Evolutionary conservation across 352 stramenopile genomes (phyloP), one percentile per base, ranked within the genome.

Genomic region (Lagenidium giganteum): DNA sequence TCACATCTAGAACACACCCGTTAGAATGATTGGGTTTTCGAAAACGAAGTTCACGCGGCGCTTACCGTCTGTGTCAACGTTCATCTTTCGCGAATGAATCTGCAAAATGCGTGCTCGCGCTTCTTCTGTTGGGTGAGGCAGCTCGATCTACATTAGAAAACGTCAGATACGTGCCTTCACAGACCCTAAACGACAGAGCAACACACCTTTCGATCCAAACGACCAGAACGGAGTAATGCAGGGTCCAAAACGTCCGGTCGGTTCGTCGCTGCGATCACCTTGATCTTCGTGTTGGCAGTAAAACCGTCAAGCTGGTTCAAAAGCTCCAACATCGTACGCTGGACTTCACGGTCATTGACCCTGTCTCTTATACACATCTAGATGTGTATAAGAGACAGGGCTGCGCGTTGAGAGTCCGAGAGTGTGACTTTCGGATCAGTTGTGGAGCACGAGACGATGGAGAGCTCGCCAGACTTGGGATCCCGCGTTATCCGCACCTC

Each of bases 281-380:
- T 99, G 69, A 99, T 98, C 63, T 98, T 98, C 39, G 97, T 96
- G 66, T 99, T 98, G 54, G 78, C 97, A 34, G 76, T 96, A 69
- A 99, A 99, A 3, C 96, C 96, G 67, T 99, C 96, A 27, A 99
- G 71, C 73, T 98, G 95, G 68, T 96, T 98, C 28, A 99, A 71
- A 34, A 99, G 80, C 72, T 99, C 96, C 32, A 99, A 70, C 96
- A 99, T 98, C 47, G 96, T 99, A 28, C 96, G 87, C 72, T 99
- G 96, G 21, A 98, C 88, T 71, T 98, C 93, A 33, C 88, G 71
- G 63, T 97, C 45, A 23, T n/a, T n/a, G n/a, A n/a, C n/a, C n/a
- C n/a, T n/a, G n/a, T n/a, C n/a, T n/a, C n/a, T n/a, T n/a, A n/a
- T n/a, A n/a, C n/a, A n/a, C n/a, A n/a, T n/a, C n/a, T n/a, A n/a